Evolutionary conservation across 441 rosid species (phyloP).

Genomic region (Pelargonium australe): DNA sequence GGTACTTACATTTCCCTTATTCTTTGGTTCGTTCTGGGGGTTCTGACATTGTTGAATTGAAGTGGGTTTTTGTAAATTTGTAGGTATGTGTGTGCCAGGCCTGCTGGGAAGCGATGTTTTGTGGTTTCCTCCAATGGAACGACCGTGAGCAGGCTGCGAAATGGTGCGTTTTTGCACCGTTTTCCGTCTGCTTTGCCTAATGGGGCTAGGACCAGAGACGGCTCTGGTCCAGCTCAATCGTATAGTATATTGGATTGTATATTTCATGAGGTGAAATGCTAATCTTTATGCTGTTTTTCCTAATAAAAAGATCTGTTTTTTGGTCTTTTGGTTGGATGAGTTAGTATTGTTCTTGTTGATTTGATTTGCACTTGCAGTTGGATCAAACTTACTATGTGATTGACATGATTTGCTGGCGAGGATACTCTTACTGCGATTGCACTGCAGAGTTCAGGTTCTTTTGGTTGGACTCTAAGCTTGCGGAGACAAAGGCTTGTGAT

Average conservation of each 20-base stretch:
- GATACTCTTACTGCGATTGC: slow-evolving; percentile 82
- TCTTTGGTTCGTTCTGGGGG: neutral
- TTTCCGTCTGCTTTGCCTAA: slow-evolving; percentile 84
- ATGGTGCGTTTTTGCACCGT: slow-evolving; percentile 72
- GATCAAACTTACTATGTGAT: slow-evolving; percentile 89
- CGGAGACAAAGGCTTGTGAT: slow-evolving; percentile 75
- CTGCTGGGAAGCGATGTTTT: slow-evolving; percentile 86
- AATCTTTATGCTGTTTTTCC: neutral
- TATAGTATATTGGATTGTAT: slow-evolving; percentile 89
- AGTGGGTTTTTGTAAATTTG: slow-evolving; percentile 6
- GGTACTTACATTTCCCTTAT: slow-evolving; percentile 31
- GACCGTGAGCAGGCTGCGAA: slow-evolving; percentile 72
- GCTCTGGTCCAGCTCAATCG: slow-evolving; percentile 57
- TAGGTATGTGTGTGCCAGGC: slow-evolving; percentile 86
- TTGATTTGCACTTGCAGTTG: slow-evolving; percentile 31
- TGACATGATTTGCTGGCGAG: slow-evolving; percentile 90
- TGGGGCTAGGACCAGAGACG: slow-evolving; percentile 60
- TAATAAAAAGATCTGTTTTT: slow-evolving; percentile 4
- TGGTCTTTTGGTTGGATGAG: slow-evolving; percentile 6
- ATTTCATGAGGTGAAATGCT: slow-evolving; percentile 69
- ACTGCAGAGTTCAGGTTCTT: slow-evolving; percentile 85
- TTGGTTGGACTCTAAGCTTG: slow-evolving; percentile 86
- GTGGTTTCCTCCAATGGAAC: slow-evolving; percentile 78
- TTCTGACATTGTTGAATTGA: neutral
- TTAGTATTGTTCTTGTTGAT: slow-evolving; percentile 4